Base-by-base conservation (phyloP, 192 early-diverging fungal species). In the Rhizophagus clarus region DNA sequence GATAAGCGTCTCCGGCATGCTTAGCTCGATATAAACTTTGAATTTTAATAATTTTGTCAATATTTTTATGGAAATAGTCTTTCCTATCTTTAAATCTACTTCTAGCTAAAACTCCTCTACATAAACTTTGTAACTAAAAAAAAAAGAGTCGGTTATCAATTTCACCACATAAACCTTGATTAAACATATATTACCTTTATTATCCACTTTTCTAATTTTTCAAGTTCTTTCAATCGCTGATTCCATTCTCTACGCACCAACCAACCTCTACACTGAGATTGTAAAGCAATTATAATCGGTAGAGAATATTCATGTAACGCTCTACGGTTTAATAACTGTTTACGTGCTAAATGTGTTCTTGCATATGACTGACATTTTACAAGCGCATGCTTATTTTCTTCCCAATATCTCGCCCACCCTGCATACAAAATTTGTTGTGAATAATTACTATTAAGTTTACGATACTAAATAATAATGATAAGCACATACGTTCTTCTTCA, bases 1-100 rank as follows among this genome's bases (percentile, higher is more conserved):
- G 85, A 81, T 94, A 94, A 9, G 91, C 92, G 76, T 92, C 90
- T 72, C 88, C 87, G 0, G 89, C 91, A 29, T 85, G 86, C 82
- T 92, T 92, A 34, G 90, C 90, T 15, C 90, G 87, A 76, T 90
- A 94, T 31, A 88, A 63, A 20, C 90, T 83, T 80, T 97, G 94
- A 67, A 94, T 90, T 86, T 96, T 97, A 77, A 94, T 88, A 76
- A 97, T 90, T 47, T 90, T 91, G 29, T 92, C 88, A 49, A 89
- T 83, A 72, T 97, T 94, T 71, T 87, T 84, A 31, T 86, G 74
- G 76, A 90, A 90, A 73, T 91, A 90, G 14, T 86, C 81, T 71
- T 84, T 83, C 49, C 88, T 89, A 72, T 91, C 85, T 77, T 85
- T 84, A 40, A 89, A 79, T 11, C 83, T 79, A n/a, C 87, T 83